These are phyloP conservation scores for Coemansia sp. DNA, from an alignment of 192 early-diverging fungal genomes.

Conservation along the genomic window DNA sequence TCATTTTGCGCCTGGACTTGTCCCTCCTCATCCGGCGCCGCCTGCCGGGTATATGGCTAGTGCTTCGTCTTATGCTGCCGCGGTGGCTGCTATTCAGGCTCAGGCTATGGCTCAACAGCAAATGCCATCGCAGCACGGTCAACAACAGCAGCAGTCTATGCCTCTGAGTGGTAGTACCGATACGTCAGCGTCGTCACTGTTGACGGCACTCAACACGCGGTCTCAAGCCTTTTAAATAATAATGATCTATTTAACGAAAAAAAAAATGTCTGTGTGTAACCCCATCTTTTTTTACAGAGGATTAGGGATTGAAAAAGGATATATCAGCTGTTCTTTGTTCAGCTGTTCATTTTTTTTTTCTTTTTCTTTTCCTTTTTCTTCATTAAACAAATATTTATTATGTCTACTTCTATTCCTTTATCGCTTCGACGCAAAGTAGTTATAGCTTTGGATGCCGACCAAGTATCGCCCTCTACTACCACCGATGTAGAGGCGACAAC, in stretches of 20 bases:
- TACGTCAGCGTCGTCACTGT: conserved; percentile 14
- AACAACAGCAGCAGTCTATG: conserved; percentile 21
- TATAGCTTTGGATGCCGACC: conserved; percentile 44
- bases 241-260: not conserved
- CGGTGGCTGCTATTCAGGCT: not conserved
- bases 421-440: conserved; percentile 55
- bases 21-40: not conserved
- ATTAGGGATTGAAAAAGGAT: not conserved
- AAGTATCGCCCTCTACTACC: conserved; percentile 10
- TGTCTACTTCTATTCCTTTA: conserved; percentile 34
- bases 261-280: not conserved
- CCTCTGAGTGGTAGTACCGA: conserved; percentile 12
- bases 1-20: not conserved
- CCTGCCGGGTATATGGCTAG: not conserved
- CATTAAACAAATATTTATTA: not conserved
- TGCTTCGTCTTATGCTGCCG: not conserved
- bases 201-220: conserved; percentile 30
- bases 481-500: conserved; percentile 4
- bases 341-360: not conserved
- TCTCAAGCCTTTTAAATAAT: conserved; percentile 33
- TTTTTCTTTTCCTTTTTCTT: conserved; percentile 3
- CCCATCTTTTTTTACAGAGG: not conserved
- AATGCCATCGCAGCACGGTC: not conserved
- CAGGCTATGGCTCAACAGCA: not conserved
- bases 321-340: not conserved